These are phyloP conservation scores for Pseudogymnoascus sp. DNA, from an alignment of 2,329 filamentous ascomycete species.

Conservation along the genomic window DNA sequence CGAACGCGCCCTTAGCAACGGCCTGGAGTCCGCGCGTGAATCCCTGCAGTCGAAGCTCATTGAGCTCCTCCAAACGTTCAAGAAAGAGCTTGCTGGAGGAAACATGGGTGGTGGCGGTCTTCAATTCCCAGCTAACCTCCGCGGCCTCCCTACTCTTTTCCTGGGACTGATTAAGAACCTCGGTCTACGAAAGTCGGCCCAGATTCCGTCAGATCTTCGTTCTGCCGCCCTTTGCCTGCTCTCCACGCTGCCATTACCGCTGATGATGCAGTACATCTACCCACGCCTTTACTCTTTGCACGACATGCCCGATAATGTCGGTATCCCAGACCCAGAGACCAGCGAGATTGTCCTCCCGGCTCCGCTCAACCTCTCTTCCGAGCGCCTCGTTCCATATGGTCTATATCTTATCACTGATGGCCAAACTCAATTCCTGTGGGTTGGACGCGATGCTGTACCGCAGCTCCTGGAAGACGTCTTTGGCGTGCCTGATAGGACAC, in stretches of 20 bases:
- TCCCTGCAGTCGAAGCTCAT: constrained; percentile 85
- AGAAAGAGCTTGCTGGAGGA: constrained; percentile 91
- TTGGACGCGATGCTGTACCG: constrained; percentile 86
- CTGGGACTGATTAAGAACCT: constrained; percentile 94
- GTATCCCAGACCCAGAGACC: constrained; percentile 75
- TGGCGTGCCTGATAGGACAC: constrained; percentile 72
- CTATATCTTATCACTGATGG: constrained; percentile 96
- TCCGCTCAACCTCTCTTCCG: constrained; percentile 77
- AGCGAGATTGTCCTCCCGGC: constrained; percentile 86
- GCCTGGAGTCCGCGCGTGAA: constrained; percentile 85
- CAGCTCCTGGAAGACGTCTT: constrained; percentile 88
- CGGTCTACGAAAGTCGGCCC: constrained; percentile 82
- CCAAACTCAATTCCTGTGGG: constrained; percentile 96
- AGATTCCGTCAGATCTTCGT: constrained; percentile 88
- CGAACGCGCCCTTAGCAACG: constrained; percentile 76
- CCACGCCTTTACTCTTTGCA: constrained; percentile 79
- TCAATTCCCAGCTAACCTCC: constrained; percentile 88
- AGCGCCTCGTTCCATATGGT: constrained; percentile 80
- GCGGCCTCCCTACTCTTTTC: constrained; percentile 83
- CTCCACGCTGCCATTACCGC: constrained; percentile 85
- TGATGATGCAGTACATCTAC: constrained; percentile 91
- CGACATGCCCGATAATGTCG: constrained; percentile 93
- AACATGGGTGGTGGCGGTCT: constrained; percentile 89
- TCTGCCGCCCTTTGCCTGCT: constrained; percentile 88
- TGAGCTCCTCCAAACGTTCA: constrained; percentile 89